These are phyloP conservation scores for Neoscytalidium dimidiatum DNA, from an alignment of 2,329 filamentous ascomycete genomes.

Conservation along the genomic window DNA sequence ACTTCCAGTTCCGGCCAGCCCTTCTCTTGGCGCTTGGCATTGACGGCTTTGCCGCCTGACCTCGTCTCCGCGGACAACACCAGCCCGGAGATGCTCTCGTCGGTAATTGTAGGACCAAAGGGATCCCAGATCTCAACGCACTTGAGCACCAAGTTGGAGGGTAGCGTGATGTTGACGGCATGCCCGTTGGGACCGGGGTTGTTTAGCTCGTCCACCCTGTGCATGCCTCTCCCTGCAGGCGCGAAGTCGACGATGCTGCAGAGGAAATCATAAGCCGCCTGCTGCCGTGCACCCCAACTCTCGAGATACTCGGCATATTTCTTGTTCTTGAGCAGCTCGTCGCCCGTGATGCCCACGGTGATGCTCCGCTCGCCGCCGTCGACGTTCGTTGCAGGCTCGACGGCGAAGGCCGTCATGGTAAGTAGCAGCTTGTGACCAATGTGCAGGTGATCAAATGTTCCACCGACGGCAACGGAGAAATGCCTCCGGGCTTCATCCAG, in stretches of 20 bases:
- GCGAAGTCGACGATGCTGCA: constrained; percentile 61
- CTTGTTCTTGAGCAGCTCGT: constrained; percentile 84
- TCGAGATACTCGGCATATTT: constrained; percentile 82
- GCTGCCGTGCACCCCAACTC: constrained; percentile 74
- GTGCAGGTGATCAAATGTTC: constrained; percentile 96
- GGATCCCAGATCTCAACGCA: constrained; percentile 85
- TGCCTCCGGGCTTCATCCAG: constrained; percentile 42
- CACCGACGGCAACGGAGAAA: constrained; percentile 75
- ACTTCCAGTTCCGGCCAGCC: constrained; percentile 77
- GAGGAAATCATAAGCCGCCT: constrained; percentile 71
- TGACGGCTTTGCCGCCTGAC: constrained; percentile 80
- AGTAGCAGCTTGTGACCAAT: constrained; percentile 94
- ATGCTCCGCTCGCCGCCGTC: constrained; percentile 53
- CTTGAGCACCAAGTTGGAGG: constrained; percentile 66
- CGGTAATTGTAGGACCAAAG: constrained; percentile 87
- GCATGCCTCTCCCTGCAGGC: constrained; percentile 47
- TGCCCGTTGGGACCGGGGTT: constrained; percentile 52
- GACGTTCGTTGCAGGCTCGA: constrained; percentile 44
- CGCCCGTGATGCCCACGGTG: constrained; percentile 85
- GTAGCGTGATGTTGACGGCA: constrained; percentile 60
- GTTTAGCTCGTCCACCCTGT: constrained; percentile 46
- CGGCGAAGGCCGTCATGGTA: constrained; percentile 77
- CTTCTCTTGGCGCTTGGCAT: constrained; percentile 73
- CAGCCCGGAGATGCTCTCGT: constrained; percentile 74
- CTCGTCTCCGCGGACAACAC: constrained; percentile 89